Conservation (phyloP, 73 alveolate genomes). For the Paraurostyla sp. region DNA sequence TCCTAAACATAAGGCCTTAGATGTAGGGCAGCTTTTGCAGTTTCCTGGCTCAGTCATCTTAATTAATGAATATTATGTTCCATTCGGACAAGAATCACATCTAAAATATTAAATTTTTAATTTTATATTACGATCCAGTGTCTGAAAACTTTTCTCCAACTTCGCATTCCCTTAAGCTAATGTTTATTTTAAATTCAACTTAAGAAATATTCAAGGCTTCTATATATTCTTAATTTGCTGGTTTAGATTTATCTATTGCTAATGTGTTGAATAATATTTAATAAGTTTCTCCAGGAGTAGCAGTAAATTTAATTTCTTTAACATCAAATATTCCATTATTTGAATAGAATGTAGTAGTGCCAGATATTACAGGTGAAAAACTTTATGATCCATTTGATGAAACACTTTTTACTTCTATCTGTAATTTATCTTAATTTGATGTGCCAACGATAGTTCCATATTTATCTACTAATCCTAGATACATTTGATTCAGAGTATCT, state of each 20-base stretch:
- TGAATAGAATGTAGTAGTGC: neutral
- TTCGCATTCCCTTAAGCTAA: constrained; percentile 48
- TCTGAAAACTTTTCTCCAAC: constrained; percentile 64
- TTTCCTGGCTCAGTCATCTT: constrained; percentile 55
- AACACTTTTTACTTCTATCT: neutral
- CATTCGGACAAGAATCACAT: constrained; percentile 60
- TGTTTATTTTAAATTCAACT: neutral
- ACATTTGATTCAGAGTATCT: neutral
- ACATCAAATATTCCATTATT: neutral
- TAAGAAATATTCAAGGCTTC: neutral
- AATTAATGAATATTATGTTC: constrained; percentile 6
- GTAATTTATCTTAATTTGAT: neutral
- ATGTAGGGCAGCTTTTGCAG: constrained; percentile 66
- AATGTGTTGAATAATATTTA: neutral
- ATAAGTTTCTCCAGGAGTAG: constrained; percentile 20
- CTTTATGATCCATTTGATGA: neutral
- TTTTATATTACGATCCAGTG: constrained; percentile 27
- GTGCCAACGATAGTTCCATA: constrained; percentile 31
- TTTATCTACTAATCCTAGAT: neutral
- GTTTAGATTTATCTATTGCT: neutral
- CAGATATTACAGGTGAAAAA: neutral
- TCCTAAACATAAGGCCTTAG: constrained; percentile 64
- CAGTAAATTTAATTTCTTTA: constrained; percentile 9
- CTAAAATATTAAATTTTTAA: neutral
- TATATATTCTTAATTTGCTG: neutral